phyloP scores from a whole-genome alignment of 1,284 basidiomycete species.

The Erythrobasidium hasegawianum region DNA sequence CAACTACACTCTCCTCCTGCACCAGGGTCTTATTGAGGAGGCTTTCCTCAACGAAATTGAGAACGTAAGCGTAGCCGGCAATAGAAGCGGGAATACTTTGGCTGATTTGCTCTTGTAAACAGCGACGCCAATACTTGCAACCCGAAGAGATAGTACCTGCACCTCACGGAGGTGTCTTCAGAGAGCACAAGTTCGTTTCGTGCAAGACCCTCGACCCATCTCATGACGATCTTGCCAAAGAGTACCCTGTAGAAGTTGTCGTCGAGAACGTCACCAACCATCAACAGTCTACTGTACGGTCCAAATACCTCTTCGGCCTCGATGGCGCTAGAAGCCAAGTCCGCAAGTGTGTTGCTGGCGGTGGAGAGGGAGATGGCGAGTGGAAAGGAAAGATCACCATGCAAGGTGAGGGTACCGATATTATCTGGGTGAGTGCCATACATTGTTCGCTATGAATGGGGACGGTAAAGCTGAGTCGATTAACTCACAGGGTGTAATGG shows the following conservation, averaged over 20 bases:
- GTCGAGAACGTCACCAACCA: constrained; percentile 33
- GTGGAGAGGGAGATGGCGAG: constrained; percentile 42
- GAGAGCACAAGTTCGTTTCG: constrained; percentile 42
- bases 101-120: neutral
- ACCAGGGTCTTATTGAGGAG: constrained; percentile 51
- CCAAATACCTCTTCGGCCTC: constrained; percentile 51
- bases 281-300: constrained; percentile 43
- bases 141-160: constrained; percentile 33
- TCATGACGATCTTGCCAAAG: constrained; percentile 30
- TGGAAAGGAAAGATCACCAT: constrained; percentile 46
- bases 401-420: constrained; percentile 49
- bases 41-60: constrained; percentile 50
- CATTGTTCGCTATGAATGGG: constrained; percentile 37
- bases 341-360: constrained; percentile 46
- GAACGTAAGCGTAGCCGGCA: constrained; percentile 35
- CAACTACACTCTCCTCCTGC: constrained; percentile 51
- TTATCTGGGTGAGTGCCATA: constrained; percentile 47
- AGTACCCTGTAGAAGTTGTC: constrained; percentile 33
- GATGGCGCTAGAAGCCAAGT: constrained; percentile 49
- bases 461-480: no score
- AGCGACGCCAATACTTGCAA: constrained; percentile 34
- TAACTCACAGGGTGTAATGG: constrained; percentile 39
- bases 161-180: constrained; percentile 44
- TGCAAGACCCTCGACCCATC: constrained; percentile 39
- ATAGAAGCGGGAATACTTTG: neutral